Evolutionary conservation across 2,329 filamentous ascomycete genomes (phyloP).

Genomic region (Fusarium circinatum): DNA sequence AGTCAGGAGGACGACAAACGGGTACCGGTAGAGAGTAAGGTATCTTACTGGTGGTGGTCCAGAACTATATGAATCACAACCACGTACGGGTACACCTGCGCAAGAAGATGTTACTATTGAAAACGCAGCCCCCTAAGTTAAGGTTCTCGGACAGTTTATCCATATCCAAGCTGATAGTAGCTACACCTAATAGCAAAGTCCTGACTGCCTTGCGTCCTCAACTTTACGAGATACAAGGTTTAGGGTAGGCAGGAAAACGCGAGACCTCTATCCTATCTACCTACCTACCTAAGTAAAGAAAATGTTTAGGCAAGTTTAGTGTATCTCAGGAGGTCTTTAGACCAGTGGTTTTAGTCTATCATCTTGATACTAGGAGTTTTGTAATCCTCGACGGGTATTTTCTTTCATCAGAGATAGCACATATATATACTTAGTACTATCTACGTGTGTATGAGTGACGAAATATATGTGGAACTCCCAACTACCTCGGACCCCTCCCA

Average conservation of each 20-base stretch:
- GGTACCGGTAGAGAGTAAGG: neutral
- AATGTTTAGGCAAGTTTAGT: neutral
- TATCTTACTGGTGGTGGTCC: neutral
- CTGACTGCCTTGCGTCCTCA: neutral
- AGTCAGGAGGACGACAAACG: neutral
- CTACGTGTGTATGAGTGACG: slow-evolving; percentile 3
- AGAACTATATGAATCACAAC: neutral
- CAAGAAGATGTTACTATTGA: neutral
- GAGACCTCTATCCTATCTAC: neutral
- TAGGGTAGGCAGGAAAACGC: neutral
- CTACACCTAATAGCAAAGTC: no score
- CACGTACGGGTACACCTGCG: neutral
- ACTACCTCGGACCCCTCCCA: slow-evolving; percentile 1
- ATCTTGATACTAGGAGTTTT: neutral
- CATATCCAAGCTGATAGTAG: neutral
- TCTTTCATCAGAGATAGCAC: neutral
- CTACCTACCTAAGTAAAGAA: neutral
- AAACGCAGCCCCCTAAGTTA: neutral
- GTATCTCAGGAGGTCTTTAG: neutral
- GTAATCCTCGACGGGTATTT: neutral
- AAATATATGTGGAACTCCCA: slow-evolving; percentile 23
- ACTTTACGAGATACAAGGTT: neutral
- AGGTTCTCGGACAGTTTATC: neutral
- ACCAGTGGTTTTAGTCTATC: neutral
- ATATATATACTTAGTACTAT: no score